phyloP scores from a whole-genome alignment of 2,329 filamentous ascomycete genomes.

The Colletotrichum tropicicola region DNA sequence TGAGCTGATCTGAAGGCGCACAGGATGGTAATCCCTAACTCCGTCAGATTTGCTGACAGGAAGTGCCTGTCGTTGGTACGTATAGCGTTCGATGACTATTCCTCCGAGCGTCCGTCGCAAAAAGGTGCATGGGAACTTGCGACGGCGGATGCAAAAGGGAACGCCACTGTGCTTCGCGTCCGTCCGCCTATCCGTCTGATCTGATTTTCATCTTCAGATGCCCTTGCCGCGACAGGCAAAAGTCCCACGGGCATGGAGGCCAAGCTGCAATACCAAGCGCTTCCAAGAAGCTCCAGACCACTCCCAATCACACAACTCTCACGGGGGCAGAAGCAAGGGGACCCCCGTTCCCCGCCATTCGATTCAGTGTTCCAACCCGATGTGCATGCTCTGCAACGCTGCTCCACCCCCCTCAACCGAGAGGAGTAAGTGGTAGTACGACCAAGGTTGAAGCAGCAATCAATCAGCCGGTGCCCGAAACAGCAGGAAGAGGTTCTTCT shows the following conservation, averaged over 20 bases:
- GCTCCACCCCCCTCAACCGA: not conserved
- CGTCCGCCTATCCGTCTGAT: not conserved
- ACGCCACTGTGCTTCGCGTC: not conserved
- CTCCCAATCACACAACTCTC: not conserved
- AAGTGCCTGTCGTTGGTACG: no score
- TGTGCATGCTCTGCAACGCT: not conserved
- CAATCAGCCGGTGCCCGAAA: not conserved
- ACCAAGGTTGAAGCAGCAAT: not conserved
- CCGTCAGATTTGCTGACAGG: no score
- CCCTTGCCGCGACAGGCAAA: not conserved
- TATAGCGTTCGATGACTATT: no score
- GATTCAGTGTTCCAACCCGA: not conserved
- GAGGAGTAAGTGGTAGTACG: slow-evolving; percentile 5
- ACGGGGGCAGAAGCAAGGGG: not conserved
- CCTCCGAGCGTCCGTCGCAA: no score
- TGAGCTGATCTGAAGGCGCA: no score
- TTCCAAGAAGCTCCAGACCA: slow-evolving; percentile 4
- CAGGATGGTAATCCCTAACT: no score
- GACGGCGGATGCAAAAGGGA: not conserved
- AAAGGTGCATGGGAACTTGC: not conserved
- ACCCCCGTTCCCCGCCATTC: not conserved
- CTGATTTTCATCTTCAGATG: not conserved
- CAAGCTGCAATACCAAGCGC: slow-evolving; percentile 2
- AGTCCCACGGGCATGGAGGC: not conserved
- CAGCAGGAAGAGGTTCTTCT: not conserved